Evolutionary conservation across 2,329 filamentous ascomycete species (phyloP), one percentile per base, ranked within the genome.

Genomic region (Elsinoe perseae): DNA sequence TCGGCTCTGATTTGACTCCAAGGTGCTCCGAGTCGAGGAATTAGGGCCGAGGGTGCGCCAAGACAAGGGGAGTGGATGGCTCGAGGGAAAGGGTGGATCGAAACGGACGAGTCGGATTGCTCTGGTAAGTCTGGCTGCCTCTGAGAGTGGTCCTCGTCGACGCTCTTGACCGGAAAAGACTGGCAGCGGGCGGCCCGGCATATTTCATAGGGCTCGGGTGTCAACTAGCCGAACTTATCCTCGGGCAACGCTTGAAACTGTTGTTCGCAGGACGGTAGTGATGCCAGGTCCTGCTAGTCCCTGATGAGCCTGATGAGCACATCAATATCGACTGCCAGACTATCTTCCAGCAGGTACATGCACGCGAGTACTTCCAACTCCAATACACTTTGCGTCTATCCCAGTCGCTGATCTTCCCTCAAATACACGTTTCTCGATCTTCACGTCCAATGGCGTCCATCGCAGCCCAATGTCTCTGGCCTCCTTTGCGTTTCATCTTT

Each of bases 191-290:
- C 25, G 28, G 48, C 28, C 48, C 48, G 48, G 48, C 48, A 32
- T 32, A 50, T 52, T 52, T 34, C 28, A 38, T 38, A 52, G 32
- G 48, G 48, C 48, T 34, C 48, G 32, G 28, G 20, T 38, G 25
- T 36, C 20, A 14, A 21, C 18, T 52, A 38, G 25, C 48, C 48
- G 48, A 52, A 25, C 25, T 34, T 36, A 50, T 10, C 28, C 32
- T 52, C 48, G 48, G 48, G 48, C 32, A 52, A 21, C 48, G 48
- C 25, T 23, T 52, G 48, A 52, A 52, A 52, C 48, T 52, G 28
- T 30, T 23, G 44, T 30, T 38, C 14, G 34, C 34, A 16, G 18
- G 5, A n/a, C 34, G 18, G 34, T 38, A 38, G 5, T n/a, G n/a
- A 36, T 14, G 4, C 32, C n/a, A 3, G 4, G 5, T 3, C 40